Evolutionary conservation across 1,139 yeast genomes (phyloP).

Genomic region (Suhomyces coccinellae): DNA sequence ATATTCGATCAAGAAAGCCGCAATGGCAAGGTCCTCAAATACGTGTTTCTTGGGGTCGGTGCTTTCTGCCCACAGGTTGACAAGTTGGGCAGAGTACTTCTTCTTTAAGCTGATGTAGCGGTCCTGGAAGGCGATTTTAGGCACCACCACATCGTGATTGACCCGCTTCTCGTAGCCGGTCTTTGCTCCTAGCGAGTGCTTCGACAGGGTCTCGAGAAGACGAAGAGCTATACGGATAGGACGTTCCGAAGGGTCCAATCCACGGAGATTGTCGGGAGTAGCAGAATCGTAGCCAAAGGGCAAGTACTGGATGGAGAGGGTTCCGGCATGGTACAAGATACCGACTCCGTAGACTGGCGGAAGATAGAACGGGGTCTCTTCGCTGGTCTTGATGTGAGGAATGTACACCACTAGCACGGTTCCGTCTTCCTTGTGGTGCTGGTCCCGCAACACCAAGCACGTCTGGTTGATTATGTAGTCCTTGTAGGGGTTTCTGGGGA

Average conservation of each 20-base stretch:
- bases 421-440: conserved; percentile 23
- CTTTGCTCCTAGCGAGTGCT: conserved; percentile 81
- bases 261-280: conserved; percentile 23
- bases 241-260: conserved; percentile 53
- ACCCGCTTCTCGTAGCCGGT: conserved; percentile 87
- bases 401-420: conserved; percentile 65
- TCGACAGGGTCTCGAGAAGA: conserved; percentile 72
- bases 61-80: conserved; percentile 86
- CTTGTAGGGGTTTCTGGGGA: conserved; percentile 87
- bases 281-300: conserved; percentile 49
- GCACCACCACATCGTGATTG: conserved; percentile 82
- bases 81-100: conserved; percentile 72
- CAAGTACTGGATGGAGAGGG: conserved; percentile 78
- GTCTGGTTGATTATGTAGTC: conserved; percentile 85
- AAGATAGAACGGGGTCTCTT: conserved; percentile 79
- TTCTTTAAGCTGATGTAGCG: conserved; percentile 78
- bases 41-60: conserved; percentile 97
- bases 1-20: conserved; percentile 88
- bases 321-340: conserved; percentile 50
- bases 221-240: conserved; percentile 80
- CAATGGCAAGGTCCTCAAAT: conserved; percentile 94
- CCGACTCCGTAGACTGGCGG: conserved; percentile 87
- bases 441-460: conserved; percentile 51
- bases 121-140: conserved; percentile 80
- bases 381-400: conserved; percentile 65